Evolutionary conservation across 371 early-diverging fungal genomes (phyloP).

Genomic region (Syncephalastrum racemosum): DNA sequence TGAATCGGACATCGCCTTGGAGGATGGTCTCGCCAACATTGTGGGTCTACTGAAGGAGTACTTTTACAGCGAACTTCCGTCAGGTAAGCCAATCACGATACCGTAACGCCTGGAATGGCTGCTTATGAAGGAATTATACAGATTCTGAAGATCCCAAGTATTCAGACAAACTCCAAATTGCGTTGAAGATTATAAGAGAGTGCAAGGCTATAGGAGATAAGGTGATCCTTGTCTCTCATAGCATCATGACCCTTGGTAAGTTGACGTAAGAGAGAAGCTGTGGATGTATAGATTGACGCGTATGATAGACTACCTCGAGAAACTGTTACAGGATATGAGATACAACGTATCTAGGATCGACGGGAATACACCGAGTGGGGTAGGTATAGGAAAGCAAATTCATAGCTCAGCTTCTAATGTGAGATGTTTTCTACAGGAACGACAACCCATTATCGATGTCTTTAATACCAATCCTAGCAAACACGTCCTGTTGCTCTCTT

Average conservation of each 20-base stretch:
- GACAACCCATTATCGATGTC: conserved; percentile 73
- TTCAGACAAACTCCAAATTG: conserved; percentile 29
- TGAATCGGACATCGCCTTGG: too few relatives aligned
- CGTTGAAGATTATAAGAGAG: conserved; percentile 21
- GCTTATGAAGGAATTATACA: conserved; percentile 1
- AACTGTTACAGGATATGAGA: conserved; percentile 9
- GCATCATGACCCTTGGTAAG: conserved; percentile 64
- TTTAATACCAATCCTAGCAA: conserved; percentile 61
- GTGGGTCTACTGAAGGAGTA: too few relatives aligned
- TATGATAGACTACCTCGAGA: conserved; percentile 53
- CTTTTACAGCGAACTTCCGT: too few relatives aligned
- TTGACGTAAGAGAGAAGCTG: conserved; percentile 6
- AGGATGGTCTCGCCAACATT: too few relatives aligned
- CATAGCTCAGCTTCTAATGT: neutral
- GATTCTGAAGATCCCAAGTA: conserved; percentile 22
- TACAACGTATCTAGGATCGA: conserved; percentile 47
- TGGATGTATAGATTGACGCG: neutral
- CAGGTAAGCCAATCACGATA: too few relatives aligned
- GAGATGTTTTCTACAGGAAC: conserved; percentile 28
- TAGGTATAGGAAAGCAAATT: conserved; percentile 12
- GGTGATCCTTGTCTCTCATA: conserved; percentile 73
- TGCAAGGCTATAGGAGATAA: conserved; percentile 58
- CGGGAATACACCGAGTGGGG: conserved; percentile 41
- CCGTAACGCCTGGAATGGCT: neutral
- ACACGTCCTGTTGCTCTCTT: conserved; percentile 73